phyloP scores from a whole-genome alignment of 805 yeast species.

The Blastobotrys americana region DNA sequence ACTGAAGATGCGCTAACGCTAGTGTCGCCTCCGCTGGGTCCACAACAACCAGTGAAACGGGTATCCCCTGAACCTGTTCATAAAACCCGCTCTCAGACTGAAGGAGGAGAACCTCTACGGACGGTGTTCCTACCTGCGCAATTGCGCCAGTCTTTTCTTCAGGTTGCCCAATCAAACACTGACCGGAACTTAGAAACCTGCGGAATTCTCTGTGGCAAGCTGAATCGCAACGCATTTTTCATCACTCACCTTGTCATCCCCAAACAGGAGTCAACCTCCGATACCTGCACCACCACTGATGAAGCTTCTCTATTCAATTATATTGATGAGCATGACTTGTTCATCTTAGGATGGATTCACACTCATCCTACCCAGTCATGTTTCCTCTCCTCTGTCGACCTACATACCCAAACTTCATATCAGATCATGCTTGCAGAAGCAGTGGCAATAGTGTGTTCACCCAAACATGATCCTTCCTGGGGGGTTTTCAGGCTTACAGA shows the following conservation, averaged over 20 bases:
- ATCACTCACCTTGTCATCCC: slow-evolving; percentile 57
- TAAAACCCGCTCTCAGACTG: slow-evolving; percentile 36
- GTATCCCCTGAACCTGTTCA: slow-evolving; percentile 19
- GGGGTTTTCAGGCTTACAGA: slow-evolving; percentile 58
- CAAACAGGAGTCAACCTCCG: slow-evolving; percentile 53
- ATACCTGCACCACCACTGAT: slow-evolving; percentile 54
- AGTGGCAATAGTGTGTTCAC: slow-evolving; percentile 60
- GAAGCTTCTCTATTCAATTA: slow-evolving; percentile 53
- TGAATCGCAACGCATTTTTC: slow-evolving; percentile 55
- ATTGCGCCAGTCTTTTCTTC: slow-evolving; percentile 39
- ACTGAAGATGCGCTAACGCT: slow-evolving; percentile 4
- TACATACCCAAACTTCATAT: slow-evolving; percentile 62
- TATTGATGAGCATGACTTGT: slow-evolving; percentile 48
- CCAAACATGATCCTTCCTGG: slow-evolving; percentile 40
- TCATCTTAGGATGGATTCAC: slow-evolving; percentile 69
- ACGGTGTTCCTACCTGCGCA: slow-evolving; percentile 44
- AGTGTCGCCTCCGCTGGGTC: slow-evolving; percentile 7
- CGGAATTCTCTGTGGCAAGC: slow-evolving; percentile 57
- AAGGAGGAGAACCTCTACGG: slow-evolving; percentile 50
- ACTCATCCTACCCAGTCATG: slow-evolving; percentile 72
- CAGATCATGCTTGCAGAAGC: slow-evolving; percentile 67
- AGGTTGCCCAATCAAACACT: slow-evolving; percentile 46
- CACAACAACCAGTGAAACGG: slow-evolving; percentile 4
- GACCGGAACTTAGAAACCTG: slow-evolving; percentile 50
- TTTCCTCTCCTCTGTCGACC: slow-evolving; percentile 56